Percentiles rank a stretch among this genome's conserved stretches.
Conservation (phyloP, 2,329 filamentous ascomycete species). For the Alternaria incomplexa region DNA sequence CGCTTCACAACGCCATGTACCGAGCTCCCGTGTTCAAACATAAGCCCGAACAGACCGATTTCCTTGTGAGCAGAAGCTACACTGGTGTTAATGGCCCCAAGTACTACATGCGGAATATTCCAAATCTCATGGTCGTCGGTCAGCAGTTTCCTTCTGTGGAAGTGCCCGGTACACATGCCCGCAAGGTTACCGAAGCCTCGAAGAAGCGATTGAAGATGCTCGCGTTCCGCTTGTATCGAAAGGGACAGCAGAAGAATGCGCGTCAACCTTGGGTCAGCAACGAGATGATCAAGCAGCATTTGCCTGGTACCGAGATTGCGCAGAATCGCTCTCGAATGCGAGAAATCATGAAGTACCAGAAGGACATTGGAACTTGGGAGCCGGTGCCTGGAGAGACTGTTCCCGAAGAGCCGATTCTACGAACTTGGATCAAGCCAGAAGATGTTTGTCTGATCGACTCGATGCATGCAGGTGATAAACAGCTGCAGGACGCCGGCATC, state of each 20-base stretch:
- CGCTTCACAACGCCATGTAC: constrained; percentile 94
- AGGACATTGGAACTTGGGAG: constrained; percentile 82
- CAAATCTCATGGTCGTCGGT: constrained; percentile 88
- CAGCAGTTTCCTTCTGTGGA: constrained; percentile 93
- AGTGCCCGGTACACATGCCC: constrained; percentile 89
- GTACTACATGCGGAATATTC: constrained; percentile 87
- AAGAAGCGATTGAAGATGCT: constrained; percentile 98
- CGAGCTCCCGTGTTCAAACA: constrained; percentile 93
- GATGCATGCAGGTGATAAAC: constrained; percentile 93
- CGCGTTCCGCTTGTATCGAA: constrained; percentile 84
- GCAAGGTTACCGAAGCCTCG: constrained; percentile 94
- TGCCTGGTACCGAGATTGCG: constrained; percentile 90
- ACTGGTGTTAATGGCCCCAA: constrained; percentile 78
- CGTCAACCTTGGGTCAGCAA: constrained; percentile 84
- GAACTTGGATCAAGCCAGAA: constrained; percentile 90
- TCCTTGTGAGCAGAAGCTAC: constrained; percentile 81
- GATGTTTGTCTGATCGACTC: constrained; percentile 93
- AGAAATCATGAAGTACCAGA: constrained; percentile 91
- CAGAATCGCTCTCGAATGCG: constrained; percentile 97
- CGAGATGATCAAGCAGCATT: constrained; percentile 67
- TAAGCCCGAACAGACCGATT: constrained; percentile 77
- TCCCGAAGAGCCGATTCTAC: constrained; percentile 80
- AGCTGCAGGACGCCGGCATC: constrained; percentile 89
- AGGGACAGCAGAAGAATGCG: constrained; percentile 71
- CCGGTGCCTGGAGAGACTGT: constrained; percentile 73